Evolutionary conservation across 768 basidiomycete genomes (phyloP).

Genomic region (Cystobasidium ongulense): DNA sequence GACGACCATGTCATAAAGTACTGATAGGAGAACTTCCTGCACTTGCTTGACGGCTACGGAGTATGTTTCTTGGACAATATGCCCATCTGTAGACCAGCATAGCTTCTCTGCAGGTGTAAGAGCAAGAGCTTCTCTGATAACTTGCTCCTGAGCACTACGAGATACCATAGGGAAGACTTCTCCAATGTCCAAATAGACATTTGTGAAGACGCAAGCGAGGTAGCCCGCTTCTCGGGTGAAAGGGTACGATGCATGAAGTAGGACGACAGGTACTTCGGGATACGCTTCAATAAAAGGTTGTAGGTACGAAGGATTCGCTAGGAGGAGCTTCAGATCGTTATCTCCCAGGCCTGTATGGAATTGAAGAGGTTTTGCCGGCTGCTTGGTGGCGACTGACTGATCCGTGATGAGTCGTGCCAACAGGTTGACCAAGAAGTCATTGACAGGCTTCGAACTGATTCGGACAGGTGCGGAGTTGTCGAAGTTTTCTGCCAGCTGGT

Average conservation of each 20-base stretch:
- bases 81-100: conserved; percentile 18
- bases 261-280: not conserved
- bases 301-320: not conserved
- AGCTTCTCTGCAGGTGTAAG: not conserved
- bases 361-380: conserved; percentile 1
- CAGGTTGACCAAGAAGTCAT: conserved; percentile 1
- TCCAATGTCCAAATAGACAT: conserved; percentile 18
- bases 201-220: not conserved
- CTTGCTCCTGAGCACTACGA: not conserved
- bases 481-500: not conserved
- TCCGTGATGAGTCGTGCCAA: not conserved
- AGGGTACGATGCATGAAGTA: conserved; percentile 14
- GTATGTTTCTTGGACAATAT: not conserved
- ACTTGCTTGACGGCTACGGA: not conserved
- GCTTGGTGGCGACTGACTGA: not conserved
- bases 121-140: not conserved
- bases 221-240: conserved; percentile 8
- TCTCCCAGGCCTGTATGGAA: conserved; percentile 7
- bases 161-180: conserved; percentile 10
- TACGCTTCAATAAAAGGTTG: conserved; percentile 3
- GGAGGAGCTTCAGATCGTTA: not conserved
- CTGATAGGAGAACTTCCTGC: not conserved
- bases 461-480: not conserved
- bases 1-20: not conserved
- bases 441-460: not conserved